Conservation (phyloP, 2,329 filamentous ascomycete genomes). For the Fragosphaeria purpurea region DNA sequence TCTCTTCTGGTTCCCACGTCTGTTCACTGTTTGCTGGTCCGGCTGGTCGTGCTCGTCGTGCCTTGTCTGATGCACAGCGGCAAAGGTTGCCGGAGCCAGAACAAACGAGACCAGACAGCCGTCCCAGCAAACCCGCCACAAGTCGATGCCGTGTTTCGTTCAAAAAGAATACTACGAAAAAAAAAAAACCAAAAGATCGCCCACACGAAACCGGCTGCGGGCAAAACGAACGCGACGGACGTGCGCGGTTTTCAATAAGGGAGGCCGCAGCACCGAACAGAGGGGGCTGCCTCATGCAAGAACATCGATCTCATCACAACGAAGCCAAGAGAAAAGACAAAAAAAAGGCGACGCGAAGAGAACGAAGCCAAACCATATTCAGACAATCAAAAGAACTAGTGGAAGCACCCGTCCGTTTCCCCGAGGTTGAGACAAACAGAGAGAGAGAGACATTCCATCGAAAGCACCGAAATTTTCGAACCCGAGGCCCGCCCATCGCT, state of each 20-base stretch:
- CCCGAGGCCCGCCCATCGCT: no score
- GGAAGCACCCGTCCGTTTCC: background rate
- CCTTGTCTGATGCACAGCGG: no score
- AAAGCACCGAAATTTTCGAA: background rate
- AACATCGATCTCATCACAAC: background rate
- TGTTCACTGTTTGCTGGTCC: no score
- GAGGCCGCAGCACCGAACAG: no score
- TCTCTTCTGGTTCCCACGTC: no score
- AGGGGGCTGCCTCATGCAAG: background rate
- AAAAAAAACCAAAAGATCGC: background rate
- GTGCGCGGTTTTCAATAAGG: background rate
- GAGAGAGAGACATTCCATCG: background rate
- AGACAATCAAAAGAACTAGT: background rate
- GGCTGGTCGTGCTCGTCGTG: no score
- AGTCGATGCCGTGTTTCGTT: no score
- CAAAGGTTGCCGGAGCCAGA: no score
- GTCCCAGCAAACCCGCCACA: background rate
- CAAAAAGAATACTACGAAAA: no score
- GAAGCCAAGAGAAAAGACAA: background rate
- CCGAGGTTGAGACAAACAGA: no score
- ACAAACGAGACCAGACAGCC: background rate
- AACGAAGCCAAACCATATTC: background rate
- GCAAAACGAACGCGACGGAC: background rate
- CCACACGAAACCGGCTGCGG: conserved; percentile 2
- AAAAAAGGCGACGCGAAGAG: background rate